phyloP scores from a whole-genome alignment of 768 basidiomycete genomes.

The Kwoniella sp. region DNA sequence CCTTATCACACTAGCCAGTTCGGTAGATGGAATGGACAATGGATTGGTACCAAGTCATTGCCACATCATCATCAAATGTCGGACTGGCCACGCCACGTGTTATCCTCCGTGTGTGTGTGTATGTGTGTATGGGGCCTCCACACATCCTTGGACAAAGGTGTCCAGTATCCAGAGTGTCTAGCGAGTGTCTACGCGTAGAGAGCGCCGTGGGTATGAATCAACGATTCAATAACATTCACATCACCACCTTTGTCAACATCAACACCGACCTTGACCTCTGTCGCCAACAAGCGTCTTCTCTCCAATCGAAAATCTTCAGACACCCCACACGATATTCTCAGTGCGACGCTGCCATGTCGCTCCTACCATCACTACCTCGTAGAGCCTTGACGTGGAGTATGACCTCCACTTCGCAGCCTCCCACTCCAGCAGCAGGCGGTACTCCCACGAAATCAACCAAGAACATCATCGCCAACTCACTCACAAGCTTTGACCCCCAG shows the following conservation, averaged over 20 bases:
- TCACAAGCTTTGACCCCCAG: slow-evolving; percentile 12
- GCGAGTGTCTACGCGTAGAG: too few relatives aligned
- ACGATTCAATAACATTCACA: not conserved
- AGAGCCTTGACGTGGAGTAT: slow-evolving; percentile 14
- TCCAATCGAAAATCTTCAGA: too few relatives aligned
- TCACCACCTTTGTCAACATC: not conserved
- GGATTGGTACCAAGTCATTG: too few relatives aligned
- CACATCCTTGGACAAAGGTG: not conserved
- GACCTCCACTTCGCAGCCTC: slow-evolving; percentile 14
- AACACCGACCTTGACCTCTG: too few relatives aligned
- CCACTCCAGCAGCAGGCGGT: slow-evolving; percentile 11
- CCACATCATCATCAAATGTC: not conserved
- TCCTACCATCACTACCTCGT: slow-evolving; percentile 17
- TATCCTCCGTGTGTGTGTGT: too few relatives aligned
- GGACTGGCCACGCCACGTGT: too few relatives aligned
- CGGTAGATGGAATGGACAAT: too few relatives aligned
- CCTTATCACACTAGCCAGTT: too few relatives aligned
- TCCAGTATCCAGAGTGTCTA: not conserved
- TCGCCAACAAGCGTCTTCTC: too few relatives aligned
- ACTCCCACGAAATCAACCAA: not conserved
- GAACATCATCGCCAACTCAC: not conserved
- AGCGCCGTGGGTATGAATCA: too few relatives aligned
- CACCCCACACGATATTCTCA: too few relatives aligned
- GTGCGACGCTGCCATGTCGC: slow-evolving; percentile 14
- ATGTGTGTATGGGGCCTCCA: too few relatives aligned